Base-by-base conservation (phyloP, 2,329 filamentous ascomycete species). In the Myriosclerotinia duriaeana region DNA sequence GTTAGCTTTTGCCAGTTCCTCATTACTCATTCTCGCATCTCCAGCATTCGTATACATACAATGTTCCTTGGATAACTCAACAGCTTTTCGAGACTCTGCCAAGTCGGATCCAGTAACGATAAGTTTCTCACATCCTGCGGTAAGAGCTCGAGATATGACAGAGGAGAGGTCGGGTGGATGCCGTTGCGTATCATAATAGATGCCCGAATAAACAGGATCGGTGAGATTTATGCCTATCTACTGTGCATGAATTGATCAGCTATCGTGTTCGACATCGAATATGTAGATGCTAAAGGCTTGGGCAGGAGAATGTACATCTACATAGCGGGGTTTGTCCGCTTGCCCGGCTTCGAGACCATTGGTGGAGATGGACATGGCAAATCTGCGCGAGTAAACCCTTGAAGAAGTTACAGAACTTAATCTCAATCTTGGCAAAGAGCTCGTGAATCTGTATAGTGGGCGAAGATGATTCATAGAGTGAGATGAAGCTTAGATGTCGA, bases 201-300 rank as follows among this genome's bases (percentile, higher is more conserved):
- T 79, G 61, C 95, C 95, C 56, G 87, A 85, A 78, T 94, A 99
- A 68, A 97, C 92, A 63, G 91, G 91, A 75, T 99, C 95, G 64
- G 93, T 91, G 65, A 99, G 85, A 78, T 99, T 99, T 82, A 99
- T 97, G 67, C 94, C 95, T 75, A 99, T 89, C 87, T 89, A 76
- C 69, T 74, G 67, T 66, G 65, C 30, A 55, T 36, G 50, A 42
- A 40, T 34, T 61, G 52, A 54, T 66, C 52, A 66, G 65, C 53
- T 42, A 11, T 48, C 30, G 34, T 34, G 22, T 44, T 48, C 14
- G 17, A 20, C 6, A n/a, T 40, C 15, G 65, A n/a, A 42, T 20
- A 30, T 11, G 9, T 40, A 40, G 22, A 26, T 65, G 34, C 36
- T 15, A 34, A n/a, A 34, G 17, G 12, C 26, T 30, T 55, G 48